Evolutionary conservation across 441 rosid genomes (phyloP), one percentile per base, ranked within the genome.

Genomic region (Capsella rubella): DNA sequence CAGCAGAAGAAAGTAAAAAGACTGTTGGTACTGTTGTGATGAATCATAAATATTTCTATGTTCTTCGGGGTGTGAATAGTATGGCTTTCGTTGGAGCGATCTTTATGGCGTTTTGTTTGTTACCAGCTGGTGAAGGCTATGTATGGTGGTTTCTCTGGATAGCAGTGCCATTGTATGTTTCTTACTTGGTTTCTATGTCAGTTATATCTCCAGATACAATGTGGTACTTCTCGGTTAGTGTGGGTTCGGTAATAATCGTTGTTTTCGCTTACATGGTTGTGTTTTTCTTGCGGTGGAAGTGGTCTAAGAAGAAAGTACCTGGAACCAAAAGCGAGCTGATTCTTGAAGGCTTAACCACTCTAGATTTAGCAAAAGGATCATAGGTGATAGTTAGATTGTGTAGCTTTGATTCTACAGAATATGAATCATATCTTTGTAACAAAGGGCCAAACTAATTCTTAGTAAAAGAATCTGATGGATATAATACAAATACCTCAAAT

Each of bases 21-120:
- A 63, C 2, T 31, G 49, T 49, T 42, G 79, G 79, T n/a, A 69
- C n/a, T 2, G 75, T 69, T 3, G 79, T 76, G 10, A 69, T 69
- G 79, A 9, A 9, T 11, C 32, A 0, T 21, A 46, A 6, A 1
- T 75, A 67, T 40, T 75, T 67, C 27, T 0, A 27, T 27, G 52
- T 31, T 50, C 62, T 75, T 4, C 46, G 74, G 64, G 0, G 0
- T 6, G 60, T 40, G 35, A 75, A 75, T 60, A 49, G 15, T 34
- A 37, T 68, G 35, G 74, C 74, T 31, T 57, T 75, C 13, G 32
- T 52, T 8, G 58, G 50, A 42, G 61, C 69, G 6, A 16, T 16
- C 0, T 1, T 68, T 16, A 2, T 68, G 7, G 35, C 40, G 12
- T 11, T 69, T 58, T 45, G 28, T 21, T 46, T 75, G 2, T 51